Percentiles rank a stretch among this genome's conserved stretches.
Evolutionary conservation across 345 rosid species (phyloP).

Genomic region (Noccaea bulbosa): DNA sequence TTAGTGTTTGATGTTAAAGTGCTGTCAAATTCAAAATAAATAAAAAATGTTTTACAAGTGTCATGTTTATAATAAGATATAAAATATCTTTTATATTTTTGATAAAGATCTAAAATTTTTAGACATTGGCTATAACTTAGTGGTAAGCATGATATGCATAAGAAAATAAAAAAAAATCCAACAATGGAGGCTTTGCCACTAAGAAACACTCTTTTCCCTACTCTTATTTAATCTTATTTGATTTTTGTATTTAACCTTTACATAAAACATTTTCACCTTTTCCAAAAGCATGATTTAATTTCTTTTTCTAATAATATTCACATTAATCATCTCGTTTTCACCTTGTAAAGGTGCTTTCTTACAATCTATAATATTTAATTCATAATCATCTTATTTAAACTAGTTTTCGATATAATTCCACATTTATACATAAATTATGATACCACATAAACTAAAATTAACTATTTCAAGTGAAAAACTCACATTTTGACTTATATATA

Average conservation of each 20-base stretch:
- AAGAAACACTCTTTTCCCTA: constrained; percentile 28
- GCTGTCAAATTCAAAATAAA: background rate
- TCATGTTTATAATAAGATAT: background rate
- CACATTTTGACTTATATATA: background rate
- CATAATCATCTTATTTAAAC: background rate
- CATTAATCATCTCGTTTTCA: constrained; percentile 21
- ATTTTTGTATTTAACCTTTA: constrained; percentile 13
- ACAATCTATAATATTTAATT: background rate
- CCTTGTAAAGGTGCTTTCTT: constrained; percentile 5
- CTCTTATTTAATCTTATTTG: constrained; percentile 23
- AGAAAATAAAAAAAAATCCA: background rate
- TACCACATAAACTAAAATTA: background rate
- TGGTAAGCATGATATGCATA: constrained; percentile 28
- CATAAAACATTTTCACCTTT: constrained; percentile 38
- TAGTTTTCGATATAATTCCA: background rate
- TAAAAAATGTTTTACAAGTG: background rate
- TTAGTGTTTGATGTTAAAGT: background rate
- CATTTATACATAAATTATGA: background rate
- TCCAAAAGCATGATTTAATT: constrained; percentile 39
- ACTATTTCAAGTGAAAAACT: background rate
- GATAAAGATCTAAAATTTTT: background rate
- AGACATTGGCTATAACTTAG: constrained; percentile 14
- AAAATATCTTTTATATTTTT: background rate
- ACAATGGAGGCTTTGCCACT: constrained; percentile 34
- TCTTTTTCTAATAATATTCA: constrained; percentile 36